Percentiles rank a stretch among this genome's conserved stretches.
phyloP scores from a whole-genome alignment of 345 rosid species.

The Bruguiera gymnorhiza region DNA sequence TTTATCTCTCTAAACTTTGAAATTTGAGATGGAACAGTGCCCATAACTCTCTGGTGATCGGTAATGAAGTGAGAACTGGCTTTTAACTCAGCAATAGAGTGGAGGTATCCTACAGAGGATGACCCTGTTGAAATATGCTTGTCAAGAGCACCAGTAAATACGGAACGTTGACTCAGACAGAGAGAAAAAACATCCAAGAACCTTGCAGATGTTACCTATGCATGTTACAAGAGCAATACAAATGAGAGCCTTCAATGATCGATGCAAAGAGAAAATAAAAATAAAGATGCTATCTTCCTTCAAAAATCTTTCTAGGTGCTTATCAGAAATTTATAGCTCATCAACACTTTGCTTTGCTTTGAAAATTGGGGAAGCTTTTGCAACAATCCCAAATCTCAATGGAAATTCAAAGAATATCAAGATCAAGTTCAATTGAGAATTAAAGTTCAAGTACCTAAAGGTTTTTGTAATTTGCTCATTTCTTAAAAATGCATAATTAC shows the following conservation, averaged over 20 bases:
- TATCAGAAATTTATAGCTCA: no score
- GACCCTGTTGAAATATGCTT: slow-evolving; percentile 58
- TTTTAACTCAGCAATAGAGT: slow-evolving; percentile 68
- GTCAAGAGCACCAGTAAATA: slow-evolving; percentile 69
- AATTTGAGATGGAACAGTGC: slow-evolving; percentile 35
- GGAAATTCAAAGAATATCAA: no score
- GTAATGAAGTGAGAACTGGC: slow-evolving; percentile 35
- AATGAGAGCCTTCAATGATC: not conserved
- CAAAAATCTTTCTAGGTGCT: not conserved
- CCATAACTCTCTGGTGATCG: slow-evolving; percentile 24
- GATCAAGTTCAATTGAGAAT: no score
- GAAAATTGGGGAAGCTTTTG: no score
- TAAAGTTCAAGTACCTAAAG: no score
- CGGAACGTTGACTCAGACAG: slow-evolving; percentile 66
- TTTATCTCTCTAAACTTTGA: slow-evolving; percentile 24
- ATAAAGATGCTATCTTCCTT: not conserved
- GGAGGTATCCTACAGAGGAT: slow-evolving; percentile 65
- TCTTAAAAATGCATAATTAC: no score
- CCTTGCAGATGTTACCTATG: slow-evolving; percentile 74
- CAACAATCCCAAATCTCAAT: no score
- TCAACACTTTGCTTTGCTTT: no score
- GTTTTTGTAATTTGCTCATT: no score
- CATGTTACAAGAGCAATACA: slow-evolving; percentile 3
- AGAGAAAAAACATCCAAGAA: slow-evolving; percentile 74
- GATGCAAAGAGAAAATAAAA: slow-evolving; percentile 1